Conservation (phyloP, 208 protist species). For the Trypanosoma rangeli region DNA sequence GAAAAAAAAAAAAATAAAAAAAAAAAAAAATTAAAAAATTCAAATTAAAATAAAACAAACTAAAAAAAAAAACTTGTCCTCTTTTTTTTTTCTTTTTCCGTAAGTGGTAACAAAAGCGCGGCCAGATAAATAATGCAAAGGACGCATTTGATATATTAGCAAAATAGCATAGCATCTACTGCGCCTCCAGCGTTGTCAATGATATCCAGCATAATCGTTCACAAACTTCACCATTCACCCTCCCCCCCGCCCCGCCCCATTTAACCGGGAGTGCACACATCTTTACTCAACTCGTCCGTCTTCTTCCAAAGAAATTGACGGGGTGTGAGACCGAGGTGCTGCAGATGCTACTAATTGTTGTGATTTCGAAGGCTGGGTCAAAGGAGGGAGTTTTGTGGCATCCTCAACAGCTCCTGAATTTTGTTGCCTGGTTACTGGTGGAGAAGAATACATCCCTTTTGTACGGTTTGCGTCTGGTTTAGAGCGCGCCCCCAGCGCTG, state of each 20-base stretch:
- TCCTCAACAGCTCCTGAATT: neutral
- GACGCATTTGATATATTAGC: neutral
- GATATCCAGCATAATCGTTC: neutral
- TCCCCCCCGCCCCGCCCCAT: too few relatives aligned
- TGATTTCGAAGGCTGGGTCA: neutral
- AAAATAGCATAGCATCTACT: neutral
- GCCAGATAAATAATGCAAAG: neutral
- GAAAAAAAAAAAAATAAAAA: too few relatives aligned
- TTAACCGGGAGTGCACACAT: neutral
- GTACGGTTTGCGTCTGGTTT: neutral
- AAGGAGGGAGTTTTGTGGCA: neutral
- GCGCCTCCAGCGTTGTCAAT: neutral
- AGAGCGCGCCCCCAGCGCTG: neutral
- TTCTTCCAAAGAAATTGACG: neutral
- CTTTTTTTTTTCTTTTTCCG: too few relatives aligned
- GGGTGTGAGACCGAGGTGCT: neutral
- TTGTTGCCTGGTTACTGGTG: neutral
- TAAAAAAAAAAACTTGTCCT: too few relatives aligned
- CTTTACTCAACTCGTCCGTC: neutral
- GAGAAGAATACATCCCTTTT: neutral
- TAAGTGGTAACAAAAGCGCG: too few relatives aligned
- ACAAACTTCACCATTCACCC: neutral
- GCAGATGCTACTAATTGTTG: neutral
- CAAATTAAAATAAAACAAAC: too few relatives aligned
- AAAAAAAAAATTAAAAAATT: too few relatives aligned